Base-by-base conservation (phyloP, 441 rosid species). In the Eugenia klotzschiana region DNA sequence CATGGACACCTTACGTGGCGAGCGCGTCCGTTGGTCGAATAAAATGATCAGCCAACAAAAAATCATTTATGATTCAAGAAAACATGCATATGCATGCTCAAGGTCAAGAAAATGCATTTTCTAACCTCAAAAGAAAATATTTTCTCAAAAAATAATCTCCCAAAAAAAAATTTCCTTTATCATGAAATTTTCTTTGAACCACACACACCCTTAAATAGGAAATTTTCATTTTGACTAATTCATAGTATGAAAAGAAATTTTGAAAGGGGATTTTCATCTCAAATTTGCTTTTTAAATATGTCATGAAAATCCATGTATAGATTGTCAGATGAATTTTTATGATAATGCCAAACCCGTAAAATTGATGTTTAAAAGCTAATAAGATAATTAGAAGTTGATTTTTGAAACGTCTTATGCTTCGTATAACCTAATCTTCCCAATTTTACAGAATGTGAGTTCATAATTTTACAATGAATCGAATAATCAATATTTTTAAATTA, bases 1-100 rank as follows among this genome's bases (percentile, higher is more conserved):
- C 69, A 4, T 2, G 22, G 11, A 0, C 11, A 2, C 23, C 41
- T 29, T 8, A 2, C 0, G 41, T 22, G 25, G 2, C 8, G 23
- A 7, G 22, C 1, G 5, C 37, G 10, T 1, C 29, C 3, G 37
- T 26, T 7, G 37, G 2, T 57, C 8, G 37, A 26, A 14, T 3
- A 22, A 53, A 22, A 53, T 4, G 2, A 22, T 22, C 11, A 4
- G 4, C 9, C 4, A 53, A 53, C 25, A 2, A 0, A 54, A 54
- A 54, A 54, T 22, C 13, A 22, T 54, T 8, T 54, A 23, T 8
- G 12, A 0, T 9, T 4, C 23, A 53, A 53, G 25, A 54, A 22
- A 22, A 54, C n/a, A 54, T 54, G 2, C 12, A 54, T 54, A 22
- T 54, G 5, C 25, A 54, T 22, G 5, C 11, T 22, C 8, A 54